Conservation (phyloP, 352 stramenopile species). For the Phytopythium sindhum region DNA sequence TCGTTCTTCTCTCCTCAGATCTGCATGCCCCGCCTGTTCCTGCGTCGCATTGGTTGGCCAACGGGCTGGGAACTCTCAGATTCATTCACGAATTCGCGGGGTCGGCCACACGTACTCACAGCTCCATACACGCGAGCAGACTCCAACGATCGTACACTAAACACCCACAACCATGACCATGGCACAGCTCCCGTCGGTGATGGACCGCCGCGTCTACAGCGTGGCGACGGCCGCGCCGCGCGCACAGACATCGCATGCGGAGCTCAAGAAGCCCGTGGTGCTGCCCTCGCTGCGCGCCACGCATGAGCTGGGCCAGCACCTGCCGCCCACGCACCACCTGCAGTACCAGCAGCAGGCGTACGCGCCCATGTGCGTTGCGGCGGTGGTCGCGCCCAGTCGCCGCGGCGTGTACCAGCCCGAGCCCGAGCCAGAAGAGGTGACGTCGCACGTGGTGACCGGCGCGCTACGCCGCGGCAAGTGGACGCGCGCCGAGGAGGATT, state of each 20-base stretch:
- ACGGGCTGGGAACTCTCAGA: no score
- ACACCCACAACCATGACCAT: conserved; percentile 15
- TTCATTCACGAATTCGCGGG: conserved; percentile 2
- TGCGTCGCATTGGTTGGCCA: not conserved
- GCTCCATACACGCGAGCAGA: not conserved
- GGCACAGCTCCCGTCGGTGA: conserved; percentile 27
- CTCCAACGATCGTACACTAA: not conserved
- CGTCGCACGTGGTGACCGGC: conserved; percentile 20
- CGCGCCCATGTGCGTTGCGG: not conserved
- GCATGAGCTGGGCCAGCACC: conserved; percentile 24
- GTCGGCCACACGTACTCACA: not conserved
- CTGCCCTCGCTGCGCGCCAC: conserved; percentile 26
- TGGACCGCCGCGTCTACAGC: not conserved
- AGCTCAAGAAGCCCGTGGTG: conserved; percentile 14
- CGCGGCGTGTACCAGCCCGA: not conserved
- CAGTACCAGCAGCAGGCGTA: conserved; percentile 9
- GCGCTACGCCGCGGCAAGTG: conserved; percentile 67
- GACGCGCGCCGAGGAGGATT: conserved; percentile 64
- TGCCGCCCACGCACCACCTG: conserved; percentile 14
- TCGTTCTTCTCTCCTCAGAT: conserved; percentile 1
- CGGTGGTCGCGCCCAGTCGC: not conserved
- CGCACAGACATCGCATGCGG: not conserved
- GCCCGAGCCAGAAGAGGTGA: not conserved
- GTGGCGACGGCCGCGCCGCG: not conserved
- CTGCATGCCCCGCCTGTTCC: not conserved